These are phyloP conservation scores for Chlorella sorokiniana DNA, from an alignment of 139 green algal species.

Conservation along the genomic window DNA sequence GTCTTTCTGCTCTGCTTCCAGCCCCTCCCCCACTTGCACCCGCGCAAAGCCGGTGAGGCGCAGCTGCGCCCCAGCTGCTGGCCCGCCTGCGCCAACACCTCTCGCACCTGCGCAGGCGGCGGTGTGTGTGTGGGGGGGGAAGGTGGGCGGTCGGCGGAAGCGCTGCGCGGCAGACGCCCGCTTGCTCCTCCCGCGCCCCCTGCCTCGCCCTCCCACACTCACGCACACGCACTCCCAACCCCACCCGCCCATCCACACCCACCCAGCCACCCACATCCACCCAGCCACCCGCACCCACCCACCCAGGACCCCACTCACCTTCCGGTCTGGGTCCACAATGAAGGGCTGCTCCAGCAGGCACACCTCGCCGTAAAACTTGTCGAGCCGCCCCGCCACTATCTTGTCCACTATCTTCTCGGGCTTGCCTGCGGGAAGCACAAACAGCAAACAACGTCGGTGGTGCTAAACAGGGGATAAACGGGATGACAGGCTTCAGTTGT, in stretches of 20 bases:
- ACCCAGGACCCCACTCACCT: slow-evolving; percentile 34
- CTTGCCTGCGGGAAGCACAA: slow-evolving; percentile 80
- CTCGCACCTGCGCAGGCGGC: not conserved
- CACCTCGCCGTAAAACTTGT: slow-evolving; percentile 71
- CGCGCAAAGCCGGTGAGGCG: slow-evolving; percentile 36
- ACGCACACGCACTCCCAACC: too few species aligned
- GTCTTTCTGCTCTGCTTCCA: slow-evolving; percentile 54
- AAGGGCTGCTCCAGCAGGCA: slow-evolving; percentile 84
- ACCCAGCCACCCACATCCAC: too few species aligned
- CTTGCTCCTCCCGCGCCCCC: too few species aligned
- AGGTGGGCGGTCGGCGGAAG: too few species aligned
- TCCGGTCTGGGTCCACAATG: slow-evolving; percentile 74
- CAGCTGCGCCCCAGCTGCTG: slow-evolving; percentile 35
- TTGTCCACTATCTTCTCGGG: slow-evolving; percentile 77
- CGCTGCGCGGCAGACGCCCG: too few species aligned
- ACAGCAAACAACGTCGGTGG: not conserved
- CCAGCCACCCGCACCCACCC: too few species aligned
- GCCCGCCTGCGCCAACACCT: slow-evolving; percentile 15
- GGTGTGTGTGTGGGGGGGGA: too few species aligned
- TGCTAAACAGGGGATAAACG: too few species aligned
- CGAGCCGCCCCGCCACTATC: slow-evolving; percentile 81
- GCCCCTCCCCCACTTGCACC: slow-evolving; percentile 62
- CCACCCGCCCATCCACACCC: too few species aligned
- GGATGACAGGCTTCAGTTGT: not conserved
- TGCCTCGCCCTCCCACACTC: too few species aligned